A percentile compares a stretch with the other conserved stretches of the same genome.
Evolutionary conservation across 2,329 filamentous ascomycete species (phyloP).

Genomic region (Allantophomopsis lycopodina): DNA sequence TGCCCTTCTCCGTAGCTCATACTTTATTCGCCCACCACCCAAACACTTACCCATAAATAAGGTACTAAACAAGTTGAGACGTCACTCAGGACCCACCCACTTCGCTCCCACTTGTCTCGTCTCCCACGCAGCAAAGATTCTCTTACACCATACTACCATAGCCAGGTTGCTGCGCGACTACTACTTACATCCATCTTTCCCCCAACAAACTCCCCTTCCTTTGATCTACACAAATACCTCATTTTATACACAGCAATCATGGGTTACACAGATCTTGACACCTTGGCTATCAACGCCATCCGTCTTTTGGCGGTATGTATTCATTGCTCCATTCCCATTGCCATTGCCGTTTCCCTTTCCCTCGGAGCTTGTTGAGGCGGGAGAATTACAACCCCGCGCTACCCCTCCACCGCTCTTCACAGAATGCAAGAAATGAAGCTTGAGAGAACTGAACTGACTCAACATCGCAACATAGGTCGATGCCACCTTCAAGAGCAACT

Average conservation of each 20-base stretch:
- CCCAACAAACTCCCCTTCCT: background rate
- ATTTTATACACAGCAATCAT: conserved; percentile 38
- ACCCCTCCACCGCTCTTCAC: conserved; percentile 6
- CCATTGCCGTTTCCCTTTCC: too few species aligned
- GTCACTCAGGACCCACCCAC: too few species aligned
- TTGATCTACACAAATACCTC: background rate
- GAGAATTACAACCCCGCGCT: conserved; percentile 13
- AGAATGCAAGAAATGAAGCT: conserved; percentile 1
- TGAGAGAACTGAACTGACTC: too few species aligned
- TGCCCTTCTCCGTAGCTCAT: too few species aligned
- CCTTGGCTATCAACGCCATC: conserved; percentile 96
- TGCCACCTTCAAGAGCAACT: conserved; percentile 93
- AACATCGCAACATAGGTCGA: conserved; percentile 53
- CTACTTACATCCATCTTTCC: too few species aligned
- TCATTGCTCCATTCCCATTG: conserved; percentile 31
- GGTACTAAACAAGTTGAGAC: too few species aligned
- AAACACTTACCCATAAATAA: too few species aligned
- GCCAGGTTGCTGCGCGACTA: too few species aligned
- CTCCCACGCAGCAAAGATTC: too few species aligned
- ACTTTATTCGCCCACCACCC: too few species aligned
- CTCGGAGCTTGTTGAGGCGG: conserved; percentile 13
- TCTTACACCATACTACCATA: too few species aligned
- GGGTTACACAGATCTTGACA: conserved; percentile 78
- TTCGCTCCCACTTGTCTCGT: too few species aligned
- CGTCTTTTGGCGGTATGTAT: conserved; percentile 73